These are phyloP conservation scores for Teratosphaeriaceae sp. DNA, from an alignment of 2,329 filamentous ascomycete genomes.

Conservation along the genomic window DNA sequence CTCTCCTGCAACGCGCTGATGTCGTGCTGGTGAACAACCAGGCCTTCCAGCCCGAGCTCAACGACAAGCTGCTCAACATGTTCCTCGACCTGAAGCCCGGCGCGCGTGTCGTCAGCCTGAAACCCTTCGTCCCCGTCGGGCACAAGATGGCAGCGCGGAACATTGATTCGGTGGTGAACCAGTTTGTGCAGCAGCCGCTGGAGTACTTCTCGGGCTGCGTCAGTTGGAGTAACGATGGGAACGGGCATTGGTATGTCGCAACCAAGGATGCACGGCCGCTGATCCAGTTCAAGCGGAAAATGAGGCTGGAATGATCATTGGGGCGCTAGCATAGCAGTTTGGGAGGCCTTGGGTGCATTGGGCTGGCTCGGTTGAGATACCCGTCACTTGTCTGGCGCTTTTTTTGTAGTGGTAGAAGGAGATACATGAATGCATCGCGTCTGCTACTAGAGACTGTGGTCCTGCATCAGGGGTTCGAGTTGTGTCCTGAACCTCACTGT, in stretches of 20 bases:
- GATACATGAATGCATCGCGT: neutral
- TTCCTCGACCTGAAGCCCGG: slow-evolving; percentile 91
- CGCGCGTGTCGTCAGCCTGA: slow-evolving; percentile 83
- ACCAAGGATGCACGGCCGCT: slow-evolving; percentile 60
- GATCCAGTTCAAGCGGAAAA: slow-evolving; percentile 38
- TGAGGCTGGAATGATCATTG: slow-evolving; percentile 16
- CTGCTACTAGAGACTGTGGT: too few species aligned
- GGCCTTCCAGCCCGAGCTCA: slow-evolving; percentile 82
- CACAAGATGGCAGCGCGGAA: slow-evolving; percentile 69
- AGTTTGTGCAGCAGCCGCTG: slow-evolving; percentile 68
- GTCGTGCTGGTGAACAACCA: slow-evolving; percentile 99
- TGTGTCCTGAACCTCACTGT: too few species aligned
- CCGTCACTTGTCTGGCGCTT: neutral
- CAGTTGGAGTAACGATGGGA: slow-evolving; percentile 78
- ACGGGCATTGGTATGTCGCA: slow-evolving; percentile 80
- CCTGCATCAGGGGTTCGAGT: too few species aligned
- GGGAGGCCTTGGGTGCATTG: neutral
- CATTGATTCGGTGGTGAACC: slow-evolving; percentile 71
- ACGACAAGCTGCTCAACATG: slow-evolving; percentile 76
- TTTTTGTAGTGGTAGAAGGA: too few species aligned
- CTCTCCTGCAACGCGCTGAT: slow-evolving; percentile 74
- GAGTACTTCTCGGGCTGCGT: slow-evolving; percentile 65
- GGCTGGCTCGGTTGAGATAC: neutral
- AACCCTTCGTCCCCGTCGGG: slow-evolving; percentile 78
- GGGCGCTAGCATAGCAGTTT: too few species aligned